Base-by-base conservation (phyloP, 495 filamentous ascomycete species). In the Rusavskia elegans region DNA sequence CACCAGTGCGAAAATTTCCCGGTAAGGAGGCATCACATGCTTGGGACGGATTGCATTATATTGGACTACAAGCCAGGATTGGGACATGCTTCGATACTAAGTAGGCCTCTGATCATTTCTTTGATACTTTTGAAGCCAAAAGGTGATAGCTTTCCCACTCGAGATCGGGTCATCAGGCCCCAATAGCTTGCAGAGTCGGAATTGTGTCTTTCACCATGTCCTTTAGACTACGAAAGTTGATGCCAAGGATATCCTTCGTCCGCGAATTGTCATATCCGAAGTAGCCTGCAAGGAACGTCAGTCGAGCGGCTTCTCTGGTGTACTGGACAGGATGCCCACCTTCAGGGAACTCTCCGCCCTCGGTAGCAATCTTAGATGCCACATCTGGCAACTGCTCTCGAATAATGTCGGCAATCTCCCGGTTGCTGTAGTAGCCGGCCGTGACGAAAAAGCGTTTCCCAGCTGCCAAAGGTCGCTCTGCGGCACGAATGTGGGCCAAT, bases 361-460 rank as follows among this genome's bases (percentile, higher is more conserved):
- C 71, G 2, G 66, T 66, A 38, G 79, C 82, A 52, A 87, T 66
- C 54, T 76, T 70, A 8, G 77, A 70, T 49, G 74, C 73, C 54
- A 80, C 71, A 49, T 88, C 71, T 3, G 83, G 83, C 56, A 81
- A 81, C 46, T 78, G 65, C 61, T 85, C 79, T 21, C 72, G 68
- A 50, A 87, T 71, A 30, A 80, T 69, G 51, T 88, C 75, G 2
- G 63, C 75, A 53, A 87, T 71, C 25, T 81, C 71, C 64, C 81
- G 79, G 63, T 85, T 82, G 23, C 71, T 74, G 58, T 81, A 81
- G 49, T 73, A 71, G 16, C 48, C 48, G 5, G 39, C 41, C 1
- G 76, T 71, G 23, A 81, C 62, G 65, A 90, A 83, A 66, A 85
- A 88, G 45, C 85, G 68, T 64, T 89, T 78, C 27, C 74, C 76